A percentile compares a stretch with the other conserved stretches of the same genome.
These are phyloP conservation scores for Brassica juncea DNA, from an alignment of 345 rosid species.

Conservation along the genomic window DNA sequence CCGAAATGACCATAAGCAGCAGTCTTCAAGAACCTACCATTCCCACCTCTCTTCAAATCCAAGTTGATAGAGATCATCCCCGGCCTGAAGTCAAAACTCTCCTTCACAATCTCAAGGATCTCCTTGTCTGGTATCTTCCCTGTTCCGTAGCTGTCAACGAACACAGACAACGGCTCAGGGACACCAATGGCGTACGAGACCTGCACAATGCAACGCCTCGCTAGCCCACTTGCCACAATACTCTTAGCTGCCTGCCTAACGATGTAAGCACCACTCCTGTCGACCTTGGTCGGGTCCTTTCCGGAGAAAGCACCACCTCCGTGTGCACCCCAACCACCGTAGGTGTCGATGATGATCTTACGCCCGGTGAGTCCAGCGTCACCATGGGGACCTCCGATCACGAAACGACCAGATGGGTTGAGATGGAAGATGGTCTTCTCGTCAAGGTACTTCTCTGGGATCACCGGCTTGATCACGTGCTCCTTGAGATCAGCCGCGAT, in stretches of 20 bases:
- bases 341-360: conserved; percentile 79
- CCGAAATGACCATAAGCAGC: conserved; percentile 49
- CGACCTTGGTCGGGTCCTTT: conserved; percentile 79
- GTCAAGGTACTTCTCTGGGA: conserved; percentile 72
- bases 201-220: conserved; percentile 44
- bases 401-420: conserved; percentile 80
- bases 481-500: conserved; percentile 49
- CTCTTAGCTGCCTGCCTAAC: conserved; percentile 56
- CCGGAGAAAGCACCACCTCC: conserved; percentile 89
- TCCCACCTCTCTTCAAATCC: conserved; percentile 49
- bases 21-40: conserved; percentile 51
- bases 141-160: conserved; percentile 43
- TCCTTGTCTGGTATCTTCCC: conserved; percentile 48
- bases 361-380: conserved; percentile 86
- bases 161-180: conserved; percentile 48
- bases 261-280: conserved; percentile 76
- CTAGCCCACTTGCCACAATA: conserved; percentile 42
- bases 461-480: conserved; percentile 71
- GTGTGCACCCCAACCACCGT: conserved; percentile 83
- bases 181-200: conserved; percentile 48
- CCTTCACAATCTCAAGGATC: conserved; percentile 45
- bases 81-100: conserved; percentile 47
- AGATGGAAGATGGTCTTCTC: conserved; percentile 87
- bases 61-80: conserved; percentile 47
- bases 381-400: conserved; percentile 80